Evolutionary conservation across 345 rosid genomes (phyloP).

Genomic region (Brassica rapa): DNA sequence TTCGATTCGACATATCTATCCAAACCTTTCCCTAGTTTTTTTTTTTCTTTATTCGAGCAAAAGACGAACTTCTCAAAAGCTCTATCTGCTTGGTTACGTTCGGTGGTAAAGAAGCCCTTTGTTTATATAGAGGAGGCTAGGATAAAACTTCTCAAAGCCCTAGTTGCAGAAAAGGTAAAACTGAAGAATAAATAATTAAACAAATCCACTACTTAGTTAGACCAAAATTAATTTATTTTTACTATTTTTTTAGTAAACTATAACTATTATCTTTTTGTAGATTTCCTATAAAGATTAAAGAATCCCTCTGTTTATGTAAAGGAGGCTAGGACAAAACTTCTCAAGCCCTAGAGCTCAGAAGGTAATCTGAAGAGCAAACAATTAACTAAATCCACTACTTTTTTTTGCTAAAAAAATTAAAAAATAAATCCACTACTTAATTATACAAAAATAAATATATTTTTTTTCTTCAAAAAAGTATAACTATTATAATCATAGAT

Average conservation of each 20-base stretch:
- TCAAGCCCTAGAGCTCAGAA: too few relatives aligned
- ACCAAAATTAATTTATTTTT: not conserved
- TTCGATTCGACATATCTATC: not conserved
- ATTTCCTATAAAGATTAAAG: too few relatives aligned
- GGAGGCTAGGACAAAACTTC: too few relatives aligned
- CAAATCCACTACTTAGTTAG: not conserved
- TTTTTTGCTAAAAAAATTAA: too few relatives aligned
- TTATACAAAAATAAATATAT: too few relatives aligned
- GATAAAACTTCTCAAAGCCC: slow-evolving; percentile 3
- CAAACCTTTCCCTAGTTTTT: not conserved
- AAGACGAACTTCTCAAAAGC: not conserved
- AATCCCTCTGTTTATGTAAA: too few relatives aligned
- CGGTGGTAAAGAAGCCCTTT: not conserved
- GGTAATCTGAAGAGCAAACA: too few relatives aligned
- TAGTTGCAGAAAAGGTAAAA: not conserved
- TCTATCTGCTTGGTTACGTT: not conserved
- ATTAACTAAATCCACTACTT: too few relatives aligned
- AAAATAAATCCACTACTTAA: too few relatives aligned
- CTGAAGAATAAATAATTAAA: not conserved
- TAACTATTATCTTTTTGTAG: not conserved
- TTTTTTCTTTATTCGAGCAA: not conserved
- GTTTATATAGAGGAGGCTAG: not conserved
- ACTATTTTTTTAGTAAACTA: too few relatives aligned
- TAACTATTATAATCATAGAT: too few relatives aligned
- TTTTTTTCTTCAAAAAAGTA: too few relatives aligned